Evolutionary conservation across 441 rosid species (phyloP).

Genomic region (Flueggea neowawraea): DNA sequence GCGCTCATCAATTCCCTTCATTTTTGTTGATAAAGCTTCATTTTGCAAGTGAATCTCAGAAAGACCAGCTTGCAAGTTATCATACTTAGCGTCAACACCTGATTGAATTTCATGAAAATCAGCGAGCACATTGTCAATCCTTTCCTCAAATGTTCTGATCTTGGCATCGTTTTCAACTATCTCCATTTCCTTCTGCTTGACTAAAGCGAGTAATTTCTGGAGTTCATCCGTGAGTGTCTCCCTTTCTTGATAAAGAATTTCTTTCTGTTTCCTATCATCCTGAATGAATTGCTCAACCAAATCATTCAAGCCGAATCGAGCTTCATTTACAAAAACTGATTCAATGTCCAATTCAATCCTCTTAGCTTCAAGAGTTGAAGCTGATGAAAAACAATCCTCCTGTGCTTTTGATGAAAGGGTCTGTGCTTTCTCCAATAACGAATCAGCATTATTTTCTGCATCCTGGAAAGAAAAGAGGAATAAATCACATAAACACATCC

Average conservation of each 20-base stretch:
- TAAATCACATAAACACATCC: neutral
- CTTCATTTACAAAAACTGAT: constrained; percentile 54
- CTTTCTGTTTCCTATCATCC: constrained; percentile 56
- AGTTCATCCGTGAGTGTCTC: constrained; percentile 51
- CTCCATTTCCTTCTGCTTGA: constrained; percentile 68
- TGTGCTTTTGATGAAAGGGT: constrained; percentile 39
- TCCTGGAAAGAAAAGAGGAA: constrained; percentile 37
- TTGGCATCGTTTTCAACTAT: constrained; percentile 57
- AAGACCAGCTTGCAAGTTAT: constrained; percentile 44
- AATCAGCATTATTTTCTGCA: constrained; percentile 51
- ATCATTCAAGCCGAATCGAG: constrained; percentile 36
- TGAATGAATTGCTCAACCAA: constrained; percentile 50
- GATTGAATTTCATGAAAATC: constrained; percentile 55
- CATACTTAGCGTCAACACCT: constrained; percentile 42
- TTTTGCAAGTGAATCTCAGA: constrained; percentile 41
- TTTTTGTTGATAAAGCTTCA: constrained; percentile 47
- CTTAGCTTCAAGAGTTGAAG: constrained; percentile 56
- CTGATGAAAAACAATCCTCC: constrained; percentile 57
- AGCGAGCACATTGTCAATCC: constrained; percentile 47
- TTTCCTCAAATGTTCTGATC: constrained; percentile 54
- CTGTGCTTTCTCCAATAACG: constrained; percentile 42
- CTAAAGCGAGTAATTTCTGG: constrained; percentile 57
- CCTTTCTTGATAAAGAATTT: constrained; percentile 42
- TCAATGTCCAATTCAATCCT: constrained; percentile 68
- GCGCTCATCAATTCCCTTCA: constrained; percentile 49